phyloP scores from a whole-genome alignment of 495 filamentous ascomycete genomes.

The Rostrohypoxylon terebratum region DNA sequence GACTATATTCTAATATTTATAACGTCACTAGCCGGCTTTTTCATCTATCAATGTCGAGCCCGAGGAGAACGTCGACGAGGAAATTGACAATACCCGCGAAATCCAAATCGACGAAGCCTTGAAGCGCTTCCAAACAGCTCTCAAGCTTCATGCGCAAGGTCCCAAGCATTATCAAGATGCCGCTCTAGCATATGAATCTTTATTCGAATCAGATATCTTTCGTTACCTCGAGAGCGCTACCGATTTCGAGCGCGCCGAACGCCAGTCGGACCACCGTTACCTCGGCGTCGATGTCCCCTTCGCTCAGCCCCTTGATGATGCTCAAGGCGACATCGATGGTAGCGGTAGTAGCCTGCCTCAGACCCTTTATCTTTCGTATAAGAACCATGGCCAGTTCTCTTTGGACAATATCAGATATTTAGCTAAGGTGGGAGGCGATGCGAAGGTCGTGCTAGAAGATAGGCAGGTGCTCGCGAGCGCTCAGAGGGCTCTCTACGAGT shows the following conservation, averaged over 20 bases:
- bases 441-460: conserved; percentile 53
- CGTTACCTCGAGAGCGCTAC: conserved; percentile 85
- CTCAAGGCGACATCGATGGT: conserved; percentile 68
- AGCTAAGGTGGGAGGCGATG: conserved; percentile 53
- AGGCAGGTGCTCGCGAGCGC: conserved; percentile 56
- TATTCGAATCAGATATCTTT: conserved; percentile 95
- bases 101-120: conserved; percentile 97
- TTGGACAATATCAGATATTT: conserved; percentile 74
- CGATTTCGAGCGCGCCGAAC: conserved; percentile 75
- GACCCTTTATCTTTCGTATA: conserved; percentile 90
- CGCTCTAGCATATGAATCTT: conserved; percentile 80
- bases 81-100: conserved; percentile 94
- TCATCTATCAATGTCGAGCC: conserved; percentile 91
- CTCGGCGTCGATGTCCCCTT: conserved; percentile 54
- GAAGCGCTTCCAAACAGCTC: conserved; percentile 91
- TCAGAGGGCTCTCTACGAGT: conserved; percentile 67
- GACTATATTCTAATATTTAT: neutral
- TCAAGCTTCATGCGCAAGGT: conserved; percentile 92
- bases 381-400: conserved; percentile 91
- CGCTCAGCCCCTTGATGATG: conserved; percentile 54
- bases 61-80: conserved; percentile 88
- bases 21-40: conserved; percentile 66
- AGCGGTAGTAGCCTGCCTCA: conserved; percentile 85
- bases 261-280: conserved; percentile 64
- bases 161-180: conserved; percentile 80